Evolutionary conservation across 1,139 yeast genomes (phyloP), one percentile per base, ranked within the genome.

Genomic region (Taphrina communis): DNA sequence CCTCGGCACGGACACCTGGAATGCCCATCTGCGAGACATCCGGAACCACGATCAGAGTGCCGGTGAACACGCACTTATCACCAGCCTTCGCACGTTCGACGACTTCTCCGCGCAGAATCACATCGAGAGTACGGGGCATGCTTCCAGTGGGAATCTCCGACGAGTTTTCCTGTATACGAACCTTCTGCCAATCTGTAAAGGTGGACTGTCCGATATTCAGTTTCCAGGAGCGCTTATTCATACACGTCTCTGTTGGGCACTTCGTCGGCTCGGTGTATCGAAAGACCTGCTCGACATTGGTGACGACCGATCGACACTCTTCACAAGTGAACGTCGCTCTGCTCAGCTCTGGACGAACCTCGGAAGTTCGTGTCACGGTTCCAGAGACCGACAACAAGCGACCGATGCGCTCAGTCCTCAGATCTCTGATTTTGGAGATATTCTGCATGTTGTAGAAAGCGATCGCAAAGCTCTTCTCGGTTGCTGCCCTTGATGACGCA

Each of bases 41-140:
- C 0, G 99, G 99, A 35, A 94, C 86, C 14, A 94, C 99, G 71
- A 95, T 92, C 76, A 92, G 96, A 0, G 97, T 89, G 63, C 99
- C 99, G 0, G 97, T 91, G 78, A 95, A 93, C 73, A 87, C 86
- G 80, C 97, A 91, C 77, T 92, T 90, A 78, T 94, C 99, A 73
- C 99, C 99, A 0, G 99, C 98, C 78, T 94, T 95, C 2, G 98
- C 98, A 73, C 93, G 84, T 77, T 94, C 99, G 8, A 95, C 99
- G 66, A 92, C 84, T 75, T 94, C 98, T 60, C 99, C 99, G 75
- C 99, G 84, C 69, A 94, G 80, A 69, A 94, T 89, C 38, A 94
- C 96, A 78, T 94, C 99, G 73, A 94, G 80, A 9, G 98, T 94
- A 78, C 99, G 85, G 48, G 99, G 99, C 99, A 94, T 94, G 1